Conservation (phyloP, 768 basidiomycete species). For the Pleurotus djamor region DNA sequence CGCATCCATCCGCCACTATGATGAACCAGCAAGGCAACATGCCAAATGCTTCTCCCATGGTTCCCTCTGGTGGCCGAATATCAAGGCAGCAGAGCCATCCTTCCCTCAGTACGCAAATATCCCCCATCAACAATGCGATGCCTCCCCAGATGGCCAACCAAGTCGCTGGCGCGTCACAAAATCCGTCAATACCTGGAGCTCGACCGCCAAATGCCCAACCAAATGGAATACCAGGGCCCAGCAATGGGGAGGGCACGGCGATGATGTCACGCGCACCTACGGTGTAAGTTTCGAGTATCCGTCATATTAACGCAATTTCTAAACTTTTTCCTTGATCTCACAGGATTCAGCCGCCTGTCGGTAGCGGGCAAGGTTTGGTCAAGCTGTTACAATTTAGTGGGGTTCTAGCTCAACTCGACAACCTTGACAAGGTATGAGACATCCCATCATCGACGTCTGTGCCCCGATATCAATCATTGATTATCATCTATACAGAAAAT, state of each 20-base stretch:
- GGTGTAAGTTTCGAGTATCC: too few relatives aligned
- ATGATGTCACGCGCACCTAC: neutral
- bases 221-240: neutral
- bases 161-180: conserved; percentile 14
- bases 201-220: conserved; percentile 14
- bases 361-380: conserved; percentile 61
- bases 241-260: neutral
- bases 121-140: conserved; percentile 10
- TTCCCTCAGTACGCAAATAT: conserved; percentile 9
- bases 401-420: conserved; percentile 49
- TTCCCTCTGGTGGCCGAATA: conserved; percentile 2
- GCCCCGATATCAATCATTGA: neutral
- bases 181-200: conserved; percentile 4
- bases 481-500: conserved; percentile 43
- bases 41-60: neutral
- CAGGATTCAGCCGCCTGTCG: conserved; percentile 27
- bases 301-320: too few relatives aligned
- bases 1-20: conserved; percentile 2
- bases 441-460: neutral
- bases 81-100: conserved; percentile 4
- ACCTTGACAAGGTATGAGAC: conserved; percentile 29
- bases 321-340: too few relatives aligned
- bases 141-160: conserved; percentile 16
- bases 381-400: conserved; percentile 73
- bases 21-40: neutral